Conservation (phyloP, 2,329 filamentous ascomycete species). For the Colletotrichum orchidophilum region DNA sequence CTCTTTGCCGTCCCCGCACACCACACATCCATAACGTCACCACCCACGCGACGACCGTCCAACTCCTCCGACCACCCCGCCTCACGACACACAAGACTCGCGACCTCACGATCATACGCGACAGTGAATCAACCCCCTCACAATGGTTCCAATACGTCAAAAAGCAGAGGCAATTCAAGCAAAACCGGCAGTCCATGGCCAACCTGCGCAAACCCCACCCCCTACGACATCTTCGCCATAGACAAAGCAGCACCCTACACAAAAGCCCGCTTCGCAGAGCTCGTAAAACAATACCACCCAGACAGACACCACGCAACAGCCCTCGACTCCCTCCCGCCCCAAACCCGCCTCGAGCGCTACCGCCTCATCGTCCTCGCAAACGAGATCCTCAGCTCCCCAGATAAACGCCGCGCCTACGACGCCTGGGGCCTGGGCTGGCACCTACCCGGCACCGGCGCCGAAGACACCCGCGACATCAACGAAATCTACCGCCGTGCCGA, state of each 20-base stretch:
- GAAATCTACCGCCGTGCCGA: slow-evolving; percentile 51
- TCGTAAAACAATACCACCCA: slow-evolving; percentile 96
- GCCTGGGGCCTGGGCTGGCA: slow-evolving; percentile 82
- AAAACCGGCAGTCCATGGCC: slow-evolving; percentile 55
- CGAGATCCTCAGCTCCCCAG: slow-evolving; percentile 83
- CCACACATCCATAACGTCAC: slow-evolving; percentile 37
- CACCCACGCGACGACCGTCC: slow-evolving; percentile 18
- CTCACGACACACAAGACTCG: background rate
- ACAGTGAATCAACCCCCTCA: background rate
- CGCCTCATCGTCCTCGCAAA: slow-evolving; percentile 89
- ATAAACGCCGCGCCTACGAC: slow-evolving; percentile 85
- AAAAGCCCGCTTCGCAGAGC: slow-evolving; percentile 85
- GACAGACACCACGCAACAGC: slow-evolving; percentile 64
- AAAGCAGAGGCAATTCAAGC: background rate
- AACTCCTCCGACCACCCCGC: background rate
- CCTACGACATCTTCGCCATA: slow-evolving; percentile 85
- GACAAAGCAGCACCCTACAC: slow-evolving; percentile 71
- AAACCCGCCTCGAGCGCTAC: slow-evolving; percentile 85
- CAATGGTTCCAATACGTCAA: background rate
- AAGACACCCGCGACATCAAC: slow-evolving; percentile 53
- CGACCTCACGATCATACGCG: slow-evolving; percentile 19
- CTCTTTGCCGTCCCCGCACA: slow-evolving; percentile 33
- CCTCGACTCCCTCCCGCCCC: slow-evolving; percentile 43
- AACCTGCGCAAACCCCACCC: slow-evolving; percentile 68
- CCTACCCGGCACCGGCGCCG: slow-evolving; percentile 57